phyloP scores from a whole-genome alignment of 352 stramenopile species.

The Globisporangium middletonii region DNA sequence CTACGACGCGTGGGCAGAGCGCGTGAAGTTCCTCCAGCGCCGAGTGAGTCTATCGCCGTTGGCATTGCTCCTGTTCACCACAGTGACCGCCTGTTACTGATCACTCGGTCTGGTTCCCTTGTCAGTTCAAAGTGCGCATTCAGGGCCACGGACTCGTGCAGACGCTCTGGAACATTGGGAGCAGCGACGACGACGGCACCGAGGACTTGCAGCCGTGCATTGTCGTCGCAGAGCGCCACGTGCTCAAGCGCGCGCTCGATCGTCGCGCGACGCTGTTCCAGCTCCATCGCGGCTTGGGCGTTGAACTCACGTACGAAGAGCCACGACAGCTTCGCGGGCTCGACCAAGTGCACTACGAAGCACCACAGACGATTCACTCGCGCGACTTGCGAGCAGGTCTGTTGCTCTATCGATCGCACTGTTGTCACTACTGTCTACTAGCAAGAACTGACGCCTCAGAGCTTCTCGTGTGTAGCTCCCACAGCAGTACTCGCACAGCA shows the following conservation, averaged over 20 bases:
- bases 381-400: conserved; percentile 26
- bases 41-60: conserved; percentile 28
- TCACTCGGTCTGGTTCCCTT: no score
- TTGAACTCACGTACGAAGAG: conserved; percentile 54
- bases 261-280: conserved; percentile 24
- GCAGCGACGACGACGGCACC: conserved; percentile 26
- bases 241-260: conserved; percentile 46
- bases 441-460: no score
- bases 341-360: conserved; percentile 55
- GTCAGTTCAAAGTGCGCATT: conserved; percentile 58
- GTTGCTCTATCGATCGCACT: background rate
- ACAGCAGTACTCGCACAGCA: background rate
- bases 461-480: conserved; percentile 7
- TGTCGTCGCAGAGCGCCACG: conserved; percentile 47
- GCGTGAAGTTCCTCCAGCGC: conserved; percentile 52
- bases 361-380: conserved; percentile 29
- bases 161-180: conserved; percentile 50
- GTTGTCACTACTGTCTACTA: background rate
- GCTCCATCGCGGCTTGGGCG: conserved; percentile 26
- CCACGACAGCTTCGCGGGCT: conserved; percentile 38
- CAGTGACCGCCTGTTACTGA: no score
- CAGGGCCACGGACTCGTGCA: conserved; percentile 41
- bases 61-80: background rate
- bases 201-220: conserved; percentile 52
- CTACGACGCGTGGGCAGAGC: conserved; percentile 67